Base-by-base conservation (phyloP, 2,329 filamentous ascomycete species). In the Setomelanomma holmii region DNA sequence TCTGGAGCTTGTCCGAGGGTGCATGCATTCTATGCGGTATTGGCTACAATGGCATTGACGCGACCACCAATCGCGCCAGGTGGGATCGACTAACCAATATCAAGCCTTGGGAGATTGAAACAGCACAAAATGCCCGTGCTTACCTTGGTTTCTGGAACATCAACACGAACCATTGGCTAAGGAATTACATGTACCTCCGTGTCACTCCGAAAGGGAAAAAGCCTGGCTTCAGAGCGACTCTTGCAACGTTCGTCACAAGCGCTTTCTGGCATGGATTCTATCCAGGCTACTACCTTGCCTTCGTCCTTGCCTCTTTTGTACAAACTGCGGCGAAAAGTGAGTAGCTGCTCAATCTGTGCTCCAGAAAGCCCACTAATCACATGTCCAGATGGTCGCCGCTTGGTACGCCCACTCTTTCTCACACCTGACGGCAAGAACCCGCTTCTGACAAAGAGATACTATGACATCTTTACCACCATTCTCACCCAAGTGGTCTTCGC, bases 221-320 rank as follows among this genome's bases (percentile, higher is more conserved):
- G 75, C 95, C 95, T 8, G 95, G 95, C 1, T 99, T 99, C 79
- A 84, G 93, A 53, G 95, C 95, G 44, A 98, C 90, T 67, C 79
- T 99, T 79, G 91, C 92, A 27, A 99, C 95, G 0, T 99, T 99
- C 72, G 85, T 87, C 5, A 98, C 95, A 17, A 96, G 92, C 68
- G 93, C 95, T 3, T 88, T 98, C 63, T 99, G 95, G 95, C 95
- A 99, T 70, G 95, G 95, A 23, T 99, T 99, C 76, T 96, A 96
- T 63, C 93, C 95, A 0, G 95, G 95, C 5, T 99, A 99, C 76
- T 98, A 98, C 74, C 78, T 99, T 55, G 84, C 89, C 4, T 99
- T 99, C 68, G 78, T 98, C 35, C 82, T 98, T 6, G 95, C 90
- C 1, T 92, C 91, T 56, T 90, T 99, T 61, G 84, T 97, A 23